These are phyloP conservation scores for Aspergillus saccharolyticus DNA, from an alignment of 495 filamentous ascomycete genomes.

Conservation along the genomic window DNA sequence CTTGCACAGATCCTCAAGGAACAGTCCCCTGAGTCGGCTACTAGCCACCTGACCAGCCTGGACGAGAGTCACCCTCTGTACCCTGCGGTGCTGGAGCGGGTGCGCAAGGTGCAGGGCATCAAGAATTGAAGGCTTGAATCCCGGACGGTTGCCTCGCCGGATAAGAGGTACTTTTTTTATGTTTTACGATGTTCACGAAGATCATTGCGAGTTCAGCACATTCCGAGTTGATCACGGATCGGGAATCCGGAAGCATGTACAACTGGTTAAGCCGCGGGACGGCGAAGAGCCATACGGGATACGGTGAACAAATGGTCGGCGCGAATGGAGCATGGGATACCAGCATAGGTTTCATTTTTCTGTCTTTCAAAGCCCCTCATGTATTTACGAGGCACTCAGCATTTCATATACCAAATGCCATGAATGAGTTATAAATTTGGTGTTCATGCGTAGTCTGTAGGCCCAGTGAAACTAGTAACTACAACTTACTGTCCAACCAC, in stretches of 20 bases:
- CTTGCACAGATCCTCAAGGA: slow-evolving; percentile 77
- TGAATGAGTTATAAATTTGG: slow-evolving; percentile 2
- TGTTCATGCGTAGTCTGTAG: slow-evolving; percentile 8
- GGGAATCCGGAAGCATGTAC: slow-evolving; percentile 17
- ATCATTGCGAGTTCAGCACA: slow-evolving; percentile 11
- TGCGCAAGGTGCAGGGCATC: slow-evolving; percentile 68
- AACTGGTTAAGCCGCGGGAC: slow-evolving; percentile 21
- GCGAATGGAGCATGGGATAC: slow-evolving; percentile 17
- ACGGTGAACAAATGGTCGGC: slow-evolving; percentile 31
- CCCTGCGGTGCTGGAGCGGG: slow-evolving; percentile 61
- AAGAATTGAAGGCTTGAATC: slow-evolving; percentile 27
- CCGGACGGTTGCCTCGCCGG: background rate
- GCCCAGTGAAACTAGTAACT: background rate
- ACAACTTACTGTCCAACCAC: slow-evolving; percentile 79
- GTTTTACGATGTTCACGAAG: slow-evolving; percentile 2
- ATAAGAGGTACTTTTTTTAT: background rate
- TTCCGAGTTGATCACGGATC: slow-evolving; percentile 19
- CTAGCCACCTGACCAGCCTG: slow-evolving; percentile 71
- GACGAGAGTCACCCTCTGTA: slow-evolving; percentile 68
- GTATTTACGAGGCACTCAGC: slow-evolving; percentile 2
- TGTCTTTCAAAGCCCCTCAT: slow-evolving; percentile 13
- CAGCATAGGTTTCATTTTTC: slow-evolving; percentile 8
- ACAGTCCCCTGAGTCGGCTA: slow-evolving; percentile 58
- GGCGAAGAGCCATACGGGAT: slow-evolving; percentile 29
- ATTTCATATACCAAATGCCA: slow-evolving; percentile 6